Percentiles rank a stretch among this genome's conserved stretches.
Evolutionary conservation across 169 alveolate genomes (phyloP).

Genomic region (Plasmodium inui): DNA sequence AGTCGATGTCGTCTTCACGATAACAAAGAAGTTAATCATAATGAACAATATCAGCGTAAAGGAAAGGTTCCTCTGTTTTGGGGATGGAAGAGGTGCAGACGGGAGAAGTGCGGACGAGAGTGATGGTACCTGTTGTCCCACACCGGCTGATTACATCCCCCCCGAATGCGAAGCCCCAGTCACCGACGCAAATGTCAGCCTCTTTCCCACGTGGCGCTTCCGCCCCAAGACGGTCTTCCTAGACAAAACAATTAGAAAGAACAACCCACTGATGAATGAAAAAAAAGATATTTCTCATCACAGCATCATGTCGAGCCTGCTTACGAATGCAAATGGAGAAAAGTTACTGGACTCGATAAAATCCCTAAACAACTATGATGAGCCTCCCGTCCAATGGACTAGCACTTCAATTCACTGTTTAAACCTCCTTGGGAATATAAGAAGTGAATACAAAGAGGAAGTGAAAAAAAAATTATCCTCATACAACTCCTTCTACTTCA

Average conservation of each 20-base stretch:
- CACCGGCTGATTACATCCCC: neutral
- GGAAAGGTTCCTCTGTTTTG: neutral
- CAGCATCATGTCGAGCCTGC: neutral
- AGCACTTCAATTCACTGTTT: neutral
- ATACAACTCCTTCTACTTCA: neutral
- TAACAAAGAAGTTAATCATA: slow-evolving; percentile 43
- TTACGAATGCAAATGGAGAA: slow-evolving; percentile 1
- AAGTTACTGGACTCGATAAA: slow-evolving; percentile 9
- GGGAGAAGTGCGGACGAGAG: neutral
- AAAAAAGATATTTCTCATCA: slow-evolving; percentile 16
- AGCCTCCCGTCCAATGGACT: neutral
- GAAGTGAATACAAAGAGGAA: neutral
- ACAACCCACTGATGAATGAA: slow-evolving; percentile 7
- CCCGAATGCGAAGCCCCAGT: neutral
- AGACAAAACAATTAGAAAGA: slow-evolving; percentile 5
- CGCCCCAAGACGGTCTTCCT: neutral
- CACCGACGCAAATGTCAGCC: neutral
- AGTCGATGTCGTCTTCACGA: slow-evolving; percentile 17
- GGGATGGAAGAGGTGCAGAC: neutral
- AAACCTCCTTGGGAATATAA: neutral
- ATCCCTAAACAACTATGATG: neutral
- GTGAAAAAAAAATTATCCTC: neutral
- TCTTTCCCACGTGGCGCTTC: neutral
- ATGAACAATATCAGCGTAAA: slow-evolving; percentile 39
- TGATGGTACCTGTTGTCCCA: neutral